These are phyloP conservation scores for Geranomyces variabilis DNA, from an alignment of 192 early-diverging fungal species.

Conservation along the genomic window DNA sequence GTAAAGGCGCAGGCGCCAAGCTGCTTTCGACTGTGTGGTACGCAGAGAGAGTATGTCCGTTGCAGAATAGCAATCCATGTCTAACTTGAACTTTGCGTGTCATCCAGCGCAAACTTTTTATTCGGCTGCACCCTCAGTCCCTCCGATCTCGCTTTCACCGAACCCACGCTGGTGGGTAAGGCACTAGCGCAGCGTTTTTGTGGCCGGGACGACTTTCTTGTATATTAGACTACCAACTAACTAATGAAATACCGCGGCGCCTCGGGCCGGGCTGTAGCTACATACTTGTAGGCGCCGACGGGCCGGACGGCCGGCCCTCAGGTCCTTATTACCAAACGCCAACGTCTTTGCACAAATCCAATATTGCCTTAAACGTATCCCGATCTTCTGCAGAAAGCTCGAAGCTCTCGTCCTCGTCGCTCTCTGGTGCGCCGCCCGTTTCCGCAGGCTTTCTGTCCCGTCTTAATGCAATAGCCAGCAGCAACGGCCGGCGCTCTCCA, in stretches of 20 bases:
- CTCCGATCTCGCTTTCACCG: constrained; percentile 52
- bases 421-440: not conserved
- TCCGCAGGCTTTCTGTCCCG: too few species aligned
- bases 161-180: constrained; percentile 54
- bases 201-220: constrained; percentile 54
- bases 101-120: constrained; percentile 37
- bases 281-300: too few species aligned
- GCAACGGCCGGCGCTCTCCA: constrained; percentile 20
- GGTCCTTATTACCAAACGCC: constrained; percentile 11
- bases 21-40: constrained; percentile 48
- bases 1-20: constrained; percentile 44
- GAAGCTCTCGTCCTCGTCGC: constrained; percentile 12
- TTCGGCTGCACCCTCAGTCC: constrained; percentile 44
- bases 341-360: constrained; percentile 16
- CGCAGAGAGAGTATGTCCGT: too few species aligned
- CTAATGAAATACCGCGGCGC: too few species aligned
- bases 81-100: too few species aligned
- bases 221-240: constrained; percentile 31
- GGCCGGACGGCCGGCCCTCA: too few species aligned
- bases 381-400: not conserved
- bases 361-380: not conserved
- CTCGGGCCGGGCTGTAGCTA: too few species aligned
- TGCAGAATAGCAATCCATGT: too few species aligned
- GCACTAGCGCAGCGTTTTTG: constrained; percentile 50
- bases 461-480: constrained; percentile 16